These are phyloP conservation scores for Penicillium coffeae DNA, from an alignment of 495 filamentous ascomycete genomes.

Conservation along the genomic window DNA sequence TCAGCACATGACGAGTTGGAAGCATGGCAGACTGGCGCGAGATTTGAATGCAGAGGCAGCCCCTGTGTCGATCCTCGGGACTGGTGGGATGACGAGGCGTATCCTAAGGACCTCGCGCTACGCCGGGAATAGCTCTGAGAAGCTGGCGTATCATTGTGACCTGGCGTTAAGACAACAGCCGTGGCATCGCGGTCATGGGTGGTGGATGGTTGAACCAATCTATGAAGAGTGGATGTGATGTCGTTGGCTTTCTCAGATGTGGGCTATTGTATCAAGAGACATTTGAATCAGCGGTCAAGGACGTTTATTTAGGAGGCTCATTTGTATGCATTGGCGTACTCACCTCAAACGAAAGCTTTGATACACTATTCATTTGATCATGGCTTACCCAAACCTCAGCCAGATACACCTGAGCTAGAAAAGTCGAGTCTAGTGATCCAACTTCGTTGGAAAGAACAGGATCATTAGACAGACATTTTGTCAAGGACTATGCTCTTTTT, in stretches of 20 bases:
- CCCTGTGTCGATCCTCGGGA: slow-evolving; percentile 9
- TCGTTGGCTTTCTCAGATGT: too few species aligned
- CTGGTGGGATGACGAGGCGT: not conserved
- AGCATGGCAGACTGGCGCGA: slow-evolving; percentile 56
- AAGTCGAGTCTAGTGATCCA: slow-evolving; percentile 9
- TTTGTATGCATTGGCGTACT: too few species aligned
- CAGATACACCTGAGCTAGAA: slow-evolving; percentile 17
- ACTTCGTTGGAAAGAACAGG: slow-evolving; percentile 13
- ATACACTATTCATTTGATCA: slow-evolving; percentile 9
- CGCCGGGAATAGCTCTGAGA: slow-evolving; percentile 2
- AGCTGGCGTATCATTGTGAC: not conserved
- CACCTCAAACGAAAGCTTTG: slow-evolving; percentile 30
- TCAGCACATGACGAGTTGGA: slow-evolving; percentile 56
- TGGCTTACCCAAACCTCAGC: slow-evolving; percentile 27
- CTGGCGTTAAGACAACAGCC: slow-evolving; percentile 16
- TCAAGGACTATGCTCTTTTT: slow-evolving; percentile 5
- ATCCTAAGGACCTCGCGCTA: not conserved
- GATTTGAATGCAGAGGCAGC: slow-evolving; percentile 15
- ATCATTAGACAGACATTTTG: slow-evolving; percentile 22
- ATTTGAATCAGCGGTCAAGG: not conserved
- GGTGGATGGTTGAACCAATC: slow-evolving; percentile 14
- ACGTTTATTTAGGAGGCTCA: too few species aligned
- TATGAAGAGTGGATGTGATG: slow-evolving; percentile 20
- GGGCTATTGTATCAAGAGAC: not conserved
- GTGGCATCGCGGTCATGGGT: slow-evolving; percentile 18